Base-by-base conservation (phyloP, 495 filamentous ascomycete genomes). In the Tuber microsphaerosporum region DNA sequence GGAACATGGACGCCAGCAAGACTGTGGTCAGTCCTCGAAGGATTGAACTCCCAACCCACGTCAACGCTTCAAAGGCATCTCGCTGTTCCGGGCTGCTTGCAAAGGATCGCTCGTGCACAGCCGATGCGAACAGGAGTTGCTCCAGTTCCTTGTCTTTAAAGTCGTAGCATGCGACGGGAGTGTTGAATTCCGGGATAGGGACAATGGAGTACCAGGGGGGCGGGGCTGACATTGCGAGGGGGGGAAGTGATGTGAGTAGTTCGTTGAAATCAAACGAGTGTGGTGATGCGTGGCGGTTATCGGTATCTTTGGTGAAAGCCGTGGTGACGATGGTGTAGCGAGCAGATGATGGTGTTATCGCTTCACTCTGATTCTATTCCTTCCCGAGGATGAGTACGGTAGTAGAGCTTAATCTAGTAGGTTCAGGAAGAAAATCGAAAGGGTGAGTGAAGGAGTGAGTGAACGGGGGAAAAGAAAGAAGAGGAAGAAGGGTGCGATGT, bases 61-160 rank as follows among this genome's bases (percentile, higher is more conserved):
- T 73, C 41, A 79, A 34, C 39, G 73, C 73, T 19, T 79, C 77
- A 51, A 65, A 65, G 56, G 26, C 34, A 31, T 65, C 56, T 42
- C 72, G 26, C 75, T 61, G 41, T 68, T 79, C 56, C 34, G 77
- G 39, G 46, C 31, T 9, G 70, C 56, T 65, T 5, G 56, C 56
- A 65, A 65, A 65, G 6, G 56, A 65, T 34, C 5, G 56, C 31
- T 65, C 56, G 26, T 79, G 77, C 73, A 75, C 69, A 31, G 75
- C 76, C n/a, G 77, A 75, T 12, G 77, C 71, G 41, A 79, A 79
- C 14, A 79, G 65, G n/a, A 79, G 70, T 42, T 79, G 76, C 41
- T 79, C 77, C 42, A 79, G 72, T 34, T 71, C 45, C 76, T 79
- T 79, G 19, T 79, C 70, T 43, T 73, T 76, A 70, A 79, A 79